Base-by-base conservation (phyloP, 208 protist genomes). In the Leishmania arabica region DNA sequence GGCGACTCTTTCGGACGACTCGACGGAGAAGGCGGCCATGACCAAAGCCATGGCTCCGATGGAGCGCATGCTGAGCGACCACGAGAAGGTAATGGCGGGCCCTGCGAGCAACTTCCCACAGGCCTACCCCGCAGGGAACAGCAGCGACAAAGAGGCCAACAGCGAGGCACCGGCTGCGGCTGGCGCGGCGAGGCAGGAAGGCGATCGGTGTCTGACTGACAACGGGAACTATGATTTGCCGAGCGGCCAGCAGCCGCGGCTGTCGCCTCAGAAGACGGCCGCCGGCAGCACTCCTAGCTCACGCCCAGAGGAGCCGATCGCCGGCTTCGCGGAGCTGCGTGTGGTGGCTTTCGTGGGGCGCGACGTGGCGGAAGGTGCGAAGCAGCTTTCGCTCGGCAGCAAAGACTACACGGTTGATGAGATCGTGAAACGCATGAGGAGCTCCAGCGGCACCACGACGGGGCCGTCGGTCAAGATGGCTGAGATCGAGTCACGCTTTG, bases 331-430 rank as follows among this genome's bases (percentile, higher is more conserved):
- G 21, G 85, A 88, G 75, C 77, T 77, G 53, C 81, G 81, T 45
- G 82, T 91, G 37, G 83, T 91, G 49, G 88, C 69, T 15, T 89
- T 89, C 42, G 85, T 91, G 4, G 64, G 17, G 40, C 85, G 81
- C 34, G 72, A 77, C 6, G 78, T 84, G 3, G 72, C 69, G 19
- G 75, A 58, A 2, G 86, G 77, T 3, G 78, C 80, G 71, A 83
- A 85, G 49, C 73, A 81, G 78, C 64, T 91, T 3, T 65, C 64
- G 15, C 74, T 89, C 5, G 85, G 82, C 51, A 80, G 77, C 34
- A 83, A 86, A 58, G 87, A 92, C 64, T 91, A 86, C 72, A 76
- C 77, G 2, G 69, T 92, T 78, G 89, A 92, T 66, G 91, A 94
- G 81, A 81, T 92, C 69, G 80, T 94, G 56, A 70, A 62, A 53